Evolutionary conservation across 2,329 filamentous ascomycete genomes (phyloP), one percentile per base, ranked within the genome.

Genomic region (Emmonsiellopsis sp.): DNA sequence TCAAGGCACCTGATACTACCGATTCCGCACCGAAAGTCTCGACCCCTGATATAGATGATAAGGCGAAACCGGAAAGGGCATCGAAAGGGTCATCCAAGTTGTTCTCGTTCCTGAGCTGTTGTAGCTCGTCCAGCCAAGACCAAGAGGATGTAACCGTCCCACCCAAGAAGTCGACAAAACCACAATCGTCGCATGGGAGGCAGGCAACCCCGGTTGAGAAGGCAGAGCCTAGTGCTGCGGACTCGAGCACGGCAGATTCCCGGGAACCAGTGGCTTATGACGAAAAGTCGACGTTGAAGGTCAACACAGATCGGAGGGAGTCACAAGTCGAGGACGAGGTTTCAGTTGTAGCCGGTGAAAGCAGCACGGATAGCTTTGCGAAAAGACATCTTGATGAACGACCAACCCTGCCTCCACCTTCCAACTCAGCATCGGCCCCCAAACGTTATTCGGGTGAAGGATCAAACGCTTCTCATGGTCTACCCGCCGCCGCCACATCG

Each of bases 61-160:
- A 63, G 57, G 46, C 65, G 34, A 74, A 68, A 56, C 45, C 64
- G 17, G 69, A 71, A 52, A 65, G 63, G 56, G 77, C 74, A 60
- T 65, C 57, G 52, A 73, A 73, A 58, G 31, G 68, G 6, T 63
- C 73, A 37, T 68, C 63, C 34, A 67, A 66, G 48, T 55, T 74
- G 6, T 63, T 77, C 31, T 71, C 75, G 8, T 74, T 78, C 54
- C 59, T 78, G 52, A 71, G 67, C 52, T 78, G 76, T 62, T 78
- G 76, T 58, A 71, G 74, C 33, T 69, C 72, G 3, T 70, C 73
- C 14, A 63, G 64, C n/a, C 62, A 70, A n/a, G 75, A 76, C 57
- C 60, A 65, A 37, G 74, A 74, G 33, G 73, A 74, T 52, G 61
- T 66, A 53, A 62, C 68, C 37, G 60, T 72, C 34, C 74, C 74